Base-by-base conservation (phyloP, 148 eudicot species). In the Spergularia bocconei region DNA sequence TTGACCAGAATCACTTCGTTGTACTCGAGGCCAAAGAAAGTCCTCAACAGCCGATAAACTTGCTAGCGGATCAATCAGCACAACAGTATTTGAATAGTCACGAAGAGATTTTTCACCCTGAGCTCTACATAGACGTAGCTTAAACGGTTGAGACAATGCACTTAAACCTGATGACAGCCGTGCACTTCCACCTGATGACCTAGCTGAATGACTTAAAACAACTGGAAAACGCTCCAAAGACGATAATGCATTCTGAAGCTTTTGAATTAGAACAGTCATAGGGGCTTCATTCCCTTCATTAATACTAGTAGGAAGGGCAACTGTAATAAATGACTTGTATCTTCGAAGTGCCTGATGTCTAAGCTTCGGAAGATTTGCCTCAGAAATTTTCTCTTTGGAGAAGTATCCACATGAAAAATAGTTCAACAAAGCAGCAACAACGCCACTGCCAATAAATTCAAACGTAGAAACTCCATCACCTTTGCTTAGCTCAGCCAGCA, bases 361-460 rank as follows among this genome's bases (percentile, higher is more conserved):
- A 82, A 96, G 90, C 87, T 91, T 96, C 52, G 90, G 87, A 69
- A 92, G 82, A 78, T 89, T 89, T 44, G 86, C 84, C 69, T 89
- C 99, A 16, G 97, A 89, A 21, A 91, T 61, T 79, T 79, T 91
- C 74, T 91, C 98, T 81, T 92, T 92, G 51, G 89, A 85, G 73
- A 91, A 88, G 80, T 74, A 86, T 19, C 98, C 98, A 81, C 91
- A 92, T 13, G 98, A 92, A 71, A 96, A 91, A 75, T 92, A 96
- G 84, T 86, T 91, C 61, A 96, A 85, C 44, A 92, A 76, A 71
- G 99, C 84, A 51, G 82, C 86, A 73, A 92, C 93, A 44, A 85
- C 98, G 25, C 99, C 98, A 83, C 99, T 96, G 17, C 99, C 99
- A 76, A 87, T 91, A 75, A 96, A 96, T 86, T 96, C 99, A 80